Base-by-base conservation (phyloP, 805 yeast genomes). In the Saccharomycopsis fibuligera region DNA sequence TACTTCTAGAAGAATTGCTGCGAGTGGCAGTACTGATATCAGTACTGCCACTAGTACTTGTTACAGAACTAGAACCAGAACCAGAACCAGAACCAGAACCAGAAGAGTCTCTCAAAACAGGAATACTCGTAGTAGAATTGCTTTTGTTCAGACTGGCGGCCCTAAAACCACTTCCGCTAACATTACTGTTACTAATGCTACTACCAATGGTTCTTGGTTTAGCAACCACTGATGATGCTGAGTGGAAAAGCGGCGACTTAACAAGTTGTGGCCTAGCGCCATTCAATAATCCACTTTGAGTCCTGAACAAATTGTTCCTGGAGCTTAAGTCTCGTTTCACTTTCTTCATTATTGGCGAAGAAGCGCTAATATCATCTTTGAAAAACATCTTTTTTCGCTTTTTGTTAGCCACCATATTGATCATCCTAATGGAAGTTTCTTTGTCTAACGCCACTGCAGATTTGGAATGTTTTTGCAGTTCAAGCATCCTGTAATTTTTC, bases 341-440 rank as follows among this genome's bases (percentile, higher is more conserved):
- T 27, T 47, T 50, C 24, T 50, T 47, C 54, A 50, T 50, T 8
- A 38, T 25, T 22, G 41, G 29, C 5, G 45, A 37, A 9, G 24
- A 33, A 25, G 30, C 41, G 21, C 25, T 35, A 17, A 14, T 41
- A 21, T 36, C 42, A n/a, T 44, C 39, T n/a, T 33, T 41, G 35
- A 38, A 31, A 21, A 49, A 49, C 22, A 19, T 17, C 21, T 29
- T 42, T 25, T 29, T 41, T 17, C 48, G 17, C 31, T 47, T 50
- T 25, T 36, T 31, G 8, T 35, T 21, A 9, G 25, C 36, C 6
- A 35, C 35, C 9, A 50, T 30, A n/a, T 42, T 39, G 2, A 50
- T 40, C 45, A 50, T 25, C 22, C 35, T 41, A 3, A 50, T 50
- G 10, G 48, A 44, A 4, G 36, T 29, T n/a, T 43, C 47, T 29